Evolutionary conservation across 495 filamentous ascomycete species (phyloP), one percentile per base, ranked within the genome.

Genomic region (Aspergillus incahuasiensis): DNA sequence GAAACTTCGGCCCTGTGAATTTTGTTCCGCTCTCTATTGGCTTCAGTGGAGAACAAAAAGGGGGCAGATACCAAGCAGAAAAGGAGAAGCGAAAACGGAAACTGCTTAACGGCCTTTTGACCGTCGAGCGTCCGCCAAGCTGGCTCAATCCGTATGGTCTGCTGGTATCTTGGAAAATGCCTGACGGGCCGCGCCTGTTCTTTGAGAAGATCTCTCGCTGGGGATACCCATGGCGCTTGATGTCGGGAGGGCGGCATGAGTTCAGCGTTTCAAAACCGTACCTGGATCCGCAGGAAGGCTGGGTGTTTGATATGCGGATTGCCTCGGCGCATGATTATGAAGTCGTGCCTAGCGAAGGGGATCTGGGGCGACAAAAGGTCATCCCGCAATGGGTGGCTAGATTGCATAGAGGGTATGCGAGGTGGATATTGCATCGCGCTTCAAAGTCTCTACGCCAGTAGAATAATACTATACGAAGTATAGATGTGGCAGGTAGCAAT

Each of bases 211-310:
- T 72, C 41, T 47, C 66, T 0, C 50, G 48, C 0, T 72, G 66
- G 64, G 68, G 69, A 20, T 71, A 69, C 60, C 67, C 69, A 22
- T 74, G 64, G 61, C 68, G 71, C 2, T 48, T 70, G 52, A 67
- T 72, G 69, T 67, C 63, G 3, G 64, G 65, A 1, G 66, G 69
- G 11, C 55, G 67, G 32, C 66, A 69, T 61, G 71, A 74, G 62
- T 58, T 68, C 47, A 65, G 70, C 44, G 65, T 73, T 1, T 69
- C 67, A 2, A 48, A 59, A 52, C 67, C 63, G 41, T 71, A 66
- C 46, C 38, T 43, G 2, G 48, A 41, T 21, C 32, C 45, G 22
- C 41, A 58, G 25, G 25, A 47, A 13, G 54, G 52, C 0, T 43
- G 20, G 16, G 44, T 64, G 21, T 64, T 71, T 11, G 67, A 73